phyloP scores from a whole-genome alignment of 2,329 filamentous ascomycete genomes.

The Aspergillus aculeatinus region DNA sequence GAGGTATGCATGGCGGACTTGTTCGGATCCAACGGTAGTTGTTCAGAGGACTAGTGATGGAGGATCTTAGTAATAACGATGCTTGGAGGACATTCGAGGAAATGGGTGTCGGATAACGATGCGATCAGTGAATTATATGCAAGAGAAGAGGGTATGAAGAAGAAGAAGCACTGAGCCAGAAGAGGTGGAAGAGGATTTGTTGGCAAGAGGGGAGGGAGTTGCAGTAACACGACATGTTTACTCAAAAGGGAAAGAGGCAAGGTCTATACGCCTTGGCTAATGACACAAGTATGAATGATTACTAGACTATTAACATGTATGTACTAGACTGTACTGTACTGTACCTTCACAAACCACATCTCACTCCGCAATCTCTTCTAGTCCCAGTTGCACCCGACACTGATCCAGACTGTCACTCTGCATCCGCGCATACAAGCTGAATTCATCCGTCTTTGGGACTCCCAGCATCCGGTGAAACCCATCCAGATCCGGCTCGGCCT shows the following conservation, averaged over 20 bases:
- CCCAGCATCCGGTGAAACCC: conserved; percentile 28
- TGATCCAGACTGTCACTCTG: conserved; percentile 24
- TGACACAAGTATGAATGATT: too few relatives aligned
- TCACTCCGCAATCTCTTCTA: conserved; percentile 6
- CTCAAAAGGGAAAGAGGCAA: too few relatives aligned
- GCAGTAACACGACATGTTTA: too few relatives aligned
- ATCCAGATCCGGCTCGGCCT: conserved; percentile 27
- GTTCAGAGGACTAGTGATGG: not conserved
- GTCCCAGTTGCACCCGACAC: conserved; percentile 21
- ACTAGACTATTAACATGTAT: too few relatives aligned
- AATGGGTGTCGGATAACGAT: not conserved
- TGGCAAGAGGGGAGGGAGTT: too few relatives aligned
- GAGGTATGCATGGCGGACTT: conserved; percentile 2
- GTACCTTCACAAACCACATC: too few relatives aligned
- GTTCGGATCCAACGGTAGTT: not conserved
- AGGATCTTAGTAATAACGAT: not conserved
- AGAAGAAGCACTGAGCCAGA: too few relatives aligned
- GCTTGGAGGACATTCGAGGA: not conserved
- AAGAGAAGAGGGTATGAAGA: too few relatives aligned
- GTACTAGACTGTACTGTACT: too few relatives aligned
- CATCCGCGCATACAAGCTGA: conserved; percentile 28
- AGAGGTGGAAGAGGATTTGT: too few relatives aligned
- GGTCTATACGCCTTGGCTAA: too few relatives aligned
- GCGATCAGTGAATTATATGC: not conserved
- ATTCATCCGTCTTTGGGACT: conserved; percentile 24